Evolutionary conservation across 2,329 filamentous ascomycete species (phyloP).

Genomic region (Berkeleyomyces rouxiae): DNA sequence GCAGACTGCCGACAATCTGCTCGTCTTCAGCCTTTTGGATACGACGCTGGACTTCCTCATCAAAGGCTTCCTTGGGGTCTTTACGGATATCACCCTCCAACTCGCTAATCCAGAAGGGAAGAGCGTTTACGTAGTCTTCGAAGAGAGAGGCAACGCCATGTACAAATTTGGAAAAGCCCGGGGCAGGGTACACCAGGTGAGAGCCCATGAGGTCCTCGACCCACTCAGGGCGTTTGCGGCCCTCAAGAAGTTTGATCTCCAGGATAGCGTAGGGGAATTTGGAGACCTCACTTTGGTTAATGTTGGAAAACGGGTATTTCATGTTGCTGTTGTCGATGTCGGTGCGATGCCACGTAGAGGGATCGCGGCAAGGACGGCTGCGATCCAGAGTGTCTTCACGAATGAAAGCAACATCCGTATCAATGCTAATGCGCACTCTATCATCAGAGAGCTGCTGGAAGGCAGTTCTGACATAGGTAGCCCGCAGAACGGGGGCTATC

Average conservation of each 20-base stretch:
- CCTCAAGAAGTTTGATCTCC: slow-evolving; percentile 75
- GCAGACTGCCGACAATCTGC: slow-evolving; percentile 73
- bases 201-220: slow-evolving; percentile 81
- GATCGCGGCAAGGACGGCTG: slow-evolving; percentile 75
- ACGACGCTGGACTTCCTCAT: slow-evolving; percentile 74
- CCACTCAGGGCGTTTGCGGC: slow-evolving; percentile 65
- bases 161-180: slow-evolving; percentile 91
- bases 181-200: slow-evolving; percentile 77
- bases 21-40: slow-evolving; percentile 73
- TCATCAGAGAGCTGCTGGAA: slow-evolving; percentile 94
- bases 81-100: slow-evolving; percentile 86
- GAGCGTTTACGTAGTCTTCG: slow-evolving; percentile 86
- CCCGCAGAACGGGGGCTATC: slow-evolving; percentile 70
- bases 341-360: slow-evolving; percentile 73
- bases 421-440: slow-evolving; percentile 78
- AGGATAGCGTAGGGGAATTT: slow-evolving; percentile 82
- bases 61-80: slow-evolving; percentile 78
- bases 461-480: slow-evolving; percentile 84
- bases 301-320: slow-evolving; percentile 71
- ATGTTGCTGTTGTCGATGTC: slow-evolving; percentile 76
- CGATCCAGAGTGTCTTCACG: slow-evolving; percentile 59
- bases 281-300: slow-evolving; percentile 80
- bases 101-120: slow-evolving; percentile 91
- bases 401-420: slow-evolving; percentile 83
- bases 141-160: slow-evolving; percentile 85